Evolutionary conservation across 2,329 filamentous ascomycete genomes (phyloP).

Genomic region (Alternaria rosae): DNA sequence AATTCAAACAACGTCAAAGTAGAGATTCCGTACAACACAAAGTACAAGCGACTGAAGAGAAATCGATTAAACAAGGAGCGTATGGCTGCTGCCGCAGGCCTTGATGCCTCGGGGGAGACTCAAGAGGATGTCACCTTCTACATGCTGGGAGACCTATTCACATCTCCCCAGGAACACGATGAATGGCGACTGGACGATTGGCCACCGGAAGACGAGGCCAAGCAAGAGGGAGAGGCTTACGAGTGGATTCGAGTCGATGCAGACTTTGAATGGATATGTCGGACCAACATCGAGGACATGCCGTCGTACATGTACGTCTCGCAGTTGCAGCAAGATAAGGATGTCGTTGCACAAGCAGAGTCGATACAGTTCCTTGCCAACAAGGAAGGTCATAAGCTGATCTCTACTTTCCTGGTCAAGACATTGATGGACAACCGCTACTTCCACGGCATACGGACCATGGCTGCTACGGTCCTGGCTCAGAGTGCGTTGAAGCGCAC

Average conservation of each 20-base stretch:
- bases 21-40: conserved; percentile 98
- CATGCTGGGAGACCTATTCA: conserved; percentile 88
- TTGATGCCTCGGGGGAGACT: conserved; percentile 66
- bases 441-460: conserved; percentile 88
- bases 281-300: conserved; percentile 76
- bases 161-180: conserved; percentile 78
- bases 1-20: conserved; percentile 85
- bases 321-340: conserved; percentile 94
- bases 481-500: conserved; percentile 68
- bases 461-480: conserved; percentile 81
- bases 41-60: conserved; percentile 95
- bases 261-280: conserved; percentile 97
- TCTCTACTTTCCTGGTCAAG: conserved; percentile 86
- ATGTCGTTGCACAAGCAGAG: conserved; percentile 83
- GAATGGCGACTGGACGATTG: conserved; percentile 90
- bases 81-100: conserved; percentile 67
- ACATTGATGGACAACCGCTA: conserved; percentile 92
- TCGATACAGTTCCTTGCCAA: conserved; percentile 77
- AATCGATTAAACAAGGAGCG: conserved; percentile 84
- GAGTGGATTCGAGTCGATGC: conserved; percentile 99
- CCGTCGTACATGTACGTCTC: conserved; percentile 98
- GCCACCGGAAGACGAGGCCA: conserved; percentile 84
- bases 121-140: conserved; percentile 87
- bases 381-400: conserved; percentile 75
- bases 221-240: conserved; percentile 95